Percentiles rank a stretch among this genome's conserved stretches.
These are phyloP conservation scores for Eucalyptus pauciflora DNA, from an alignment of 345 rosid genomes.

Conservation along the genomic window DNA sequence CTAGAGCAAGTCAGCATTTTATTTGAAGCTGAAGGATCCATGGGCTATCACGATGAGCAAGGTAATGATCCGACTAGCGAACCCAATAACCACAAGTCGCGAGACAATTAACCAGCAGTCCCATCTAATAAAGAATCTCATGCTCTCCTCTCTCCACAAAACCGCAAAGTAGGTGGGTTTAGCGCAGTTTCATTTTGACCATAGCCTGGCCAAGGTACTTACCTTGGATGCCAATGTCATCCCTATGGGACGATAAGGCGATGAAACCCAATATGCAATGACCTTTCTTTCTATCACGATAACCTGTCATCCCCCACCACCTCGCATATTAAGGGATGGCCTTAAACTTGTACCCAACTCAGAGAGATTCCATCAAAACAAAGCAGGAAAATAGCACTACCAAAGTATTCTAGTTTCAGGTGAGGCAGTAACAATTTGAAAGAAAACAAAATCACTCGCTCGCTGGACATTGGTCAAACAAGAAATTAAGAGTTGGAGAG, in stretches of 20 bases:
- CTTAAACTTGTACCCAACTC: neutral
- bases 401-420: neutral
- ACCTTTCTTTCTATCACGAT: neutral
- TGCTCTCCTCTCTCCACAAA: neutral
- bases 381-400: neutral
- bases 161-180: neutral
- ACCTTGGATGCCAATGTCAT: neutral
- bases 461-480: neutral
- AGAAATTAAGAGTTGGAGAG: neutral
- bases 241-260: neutral
- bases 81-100: neutral
- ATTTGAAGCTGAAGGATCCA: neutral
- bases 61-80: neutral
- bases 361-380: neutral
- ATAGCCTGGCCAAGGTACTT: neutral
- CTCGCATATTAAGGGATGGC: neutral
- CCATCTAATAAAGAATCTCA: neutral
- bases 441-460: neutral
- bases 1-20: neutral
- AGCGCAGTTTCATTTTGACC: neutral
- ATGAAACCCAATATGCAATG: neutral
- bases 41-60: neutral
- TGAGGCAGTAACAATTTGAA: neutral
- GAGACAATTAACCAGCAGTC: neutral
- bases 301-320: neutral